Percentiles rank a stretch among this genome's conserved stretches.
Conservation (phyloP, 1,284 basidiomycete species). For the Pseudozyma thailandica region DNA sequence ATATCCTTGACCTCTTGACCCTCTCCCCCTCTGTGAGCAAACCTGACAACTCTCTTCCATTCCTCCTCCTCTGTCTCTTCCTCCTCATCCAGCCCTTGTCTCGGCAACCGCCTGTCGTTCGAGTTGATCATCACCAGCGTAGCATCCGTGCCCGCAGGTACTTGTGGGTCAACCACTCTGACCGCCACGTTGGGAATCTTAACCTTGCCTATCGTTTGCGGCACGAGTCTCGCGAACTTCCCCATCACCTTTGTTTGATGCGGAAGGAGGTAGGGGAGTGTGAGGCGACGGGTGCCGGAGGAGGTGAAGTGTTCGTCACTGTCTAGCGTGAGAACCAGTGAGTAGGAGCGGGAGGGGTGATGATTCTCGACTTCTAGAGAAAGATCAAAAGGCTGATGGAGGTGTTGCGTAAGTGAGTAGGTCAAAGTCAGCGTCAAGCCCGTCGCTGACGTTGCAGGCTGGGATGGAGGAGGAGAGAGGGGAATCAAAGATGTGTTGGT, state of each 20-base stretch:
- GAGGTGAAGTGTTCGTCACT: slow-evolving; percentile 29
- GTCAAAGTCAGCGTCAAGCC: slow-evolving; percentile 11
- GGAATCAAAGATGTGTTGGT: slow-evolving; percentile 9
- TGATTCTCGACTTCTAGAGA: slow-evolving; percentile 9
- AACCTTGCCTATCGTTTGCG: slow-evolving; percentile 9
- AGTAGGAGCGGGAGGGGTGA: slow-evolving; percentile 2
- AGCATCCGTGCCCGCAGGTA: neutral
- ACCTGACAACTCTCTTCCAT: neutral
- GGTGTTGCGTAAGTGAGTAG: neutral
- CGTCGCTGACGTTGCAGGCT: neutral
- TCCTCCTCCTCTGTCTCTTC: neutral
- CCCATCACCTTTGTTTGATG: neutral
- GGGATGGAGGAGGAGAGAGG: neutral
- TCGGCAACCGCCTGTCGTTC: neutral
- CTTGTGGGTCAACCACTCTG: slow-evolving; percentile 5
- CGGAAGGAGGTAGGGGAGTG: slow-evolving; percentile 27
- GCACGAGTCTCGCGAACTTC: slow-evolving; percentile 8
- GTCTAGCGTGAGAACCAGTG: slow-evolving; percentile 24
- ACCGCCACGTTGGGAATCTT: slow-evolving; percentile 9
- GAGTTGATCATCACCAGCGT: neutral
- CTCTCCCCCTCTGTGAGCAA: neutral
- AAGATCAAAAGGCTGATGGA: slow-evolving; percentile 10
- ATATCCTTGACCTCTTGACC: neutral
- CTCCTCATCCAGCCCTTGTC: neutral
- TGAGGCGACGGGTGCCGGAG: slow-evolving; percentile 16